phyloP scores from a whole-genome alignment of 1,139 yeast genomes.

The Zygoascus sp. region DNA sequence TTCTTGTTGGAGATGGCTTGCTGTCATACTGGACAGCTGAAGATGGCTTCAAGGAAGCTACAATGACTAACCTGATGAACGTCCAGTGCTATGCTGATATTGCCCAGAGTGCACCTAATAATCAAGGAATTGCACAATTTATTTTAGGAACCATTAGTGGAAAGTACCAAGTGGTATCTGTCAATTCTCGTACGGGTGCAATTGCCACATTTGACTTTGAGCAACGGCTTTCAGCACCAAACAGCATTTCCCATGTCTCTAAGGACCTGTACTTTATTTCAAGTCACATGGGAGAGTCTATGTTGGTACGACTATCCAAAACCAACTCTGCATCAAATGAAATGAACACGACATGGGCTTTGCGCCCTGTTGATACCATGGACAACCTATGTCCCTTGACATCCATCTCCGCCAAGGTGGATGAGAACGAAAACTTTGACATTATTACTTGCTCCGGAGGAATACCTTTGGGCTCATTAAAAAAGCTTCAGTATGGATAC shows the following conservation, averaged over 20 bases:
- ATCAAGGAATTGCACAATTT: slow-evolving; percentile 1
- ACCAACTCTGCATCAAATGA: background rate
- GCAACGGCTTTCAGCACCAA: slow-evolving; percentile 2
- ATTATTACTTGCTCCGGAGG: slow-evolving; percentile 10
- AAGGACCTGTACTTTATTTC: slow-evolving; percentile 5
- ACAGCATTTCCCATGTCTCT: slow-evolving; percentile 1
- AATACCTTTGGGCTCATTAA: slow-evolving; percentile 5
- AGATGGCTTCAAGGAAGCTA: background rate
- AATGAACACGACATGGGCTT: background rate
- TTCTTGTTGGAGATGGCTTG: background rate
- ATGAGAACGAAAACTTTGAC: background rate
- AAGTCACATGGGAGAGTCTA: slow-evolving; percentile 7
- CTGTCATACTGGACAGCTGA: slow-evolving; percentile 1
- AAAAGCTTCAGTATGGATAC: slow-evolving; percentile 5
- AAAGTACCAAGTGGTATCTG: background rate
- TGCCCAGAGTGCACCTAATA: background rate
- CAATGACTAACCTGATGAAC: background rate
- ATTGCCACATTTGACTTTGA: background rate
- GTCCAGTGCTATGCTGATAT: slow-evolving; percentile 5
- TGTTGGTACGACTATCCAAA: background rate
- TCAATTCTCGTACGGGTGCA: slow-evolving; percentile 2
- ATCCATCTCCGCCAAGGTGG: background rate
- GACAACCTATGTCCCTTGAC: slow-evolving; percentile 6
- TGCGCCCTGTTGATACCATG: slow-evolving; percentile 1
- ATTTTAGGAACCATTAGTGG: slow-evolving; percentile 2